These are phyloP conservation scores for Cordyceps militaris DNA, from an alignment of 2,329 filamentous ascomycete genomes.

Conservation along the genomic window DNA sequence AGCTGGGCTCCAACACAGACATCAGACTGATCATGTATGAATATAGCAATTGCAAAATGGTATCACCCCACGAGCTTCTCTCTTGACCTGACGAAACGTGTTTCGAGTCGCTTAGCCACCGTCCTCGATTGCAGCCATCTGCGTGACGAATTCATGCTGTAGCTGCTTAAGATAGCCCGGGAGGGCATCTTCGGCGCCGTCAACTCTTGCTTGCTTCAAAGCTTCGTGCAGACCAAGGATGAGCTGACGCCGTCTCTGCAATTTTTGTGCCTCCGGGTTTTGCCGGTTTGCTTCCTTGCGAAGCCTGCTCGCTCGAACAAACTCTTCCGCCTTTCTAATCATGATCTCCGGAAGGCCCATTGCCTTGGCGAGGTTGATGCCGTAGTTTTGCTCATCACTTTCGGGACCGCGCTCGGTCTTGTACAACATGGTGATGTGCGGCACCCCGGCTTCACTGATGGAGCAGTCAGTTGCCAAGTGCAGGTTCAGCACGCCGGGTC, in stretches of 20 bases:
- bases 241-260: slow-evolving; percentile 62
- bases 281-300: slow-evolving; percentile 52
- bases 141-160: slow-evolving; percentile 13
- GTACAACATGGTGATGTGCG: slow-evolving; percentile 80
- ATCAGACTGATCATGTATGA: background rate
- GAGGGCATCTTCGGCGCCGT: slow-evolving; percentile 55
- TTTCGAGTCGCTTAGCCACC: background rate
- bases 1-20: background rate
- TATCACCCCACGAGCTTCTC: background rate
- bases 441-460: slow-evolving; percentile 38
- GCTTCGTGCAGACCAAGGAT: slow-evolving; percentile 67
- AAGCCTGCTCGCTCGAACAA: slow-evolving; percentile 55
- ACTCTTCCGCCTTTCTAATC: slow-evolving; percentile 58
- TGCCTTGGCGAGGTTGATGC: slow-evolving; percentile 70
- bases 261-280: slow-evolving; percentile 48
- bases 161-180: slow-evolving; percentile 56
- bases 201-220: slow-evolving; percentile 59
- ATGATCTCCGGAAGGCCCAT: slow-evolving; percentile 64
- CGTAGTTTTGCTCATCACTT: slow-evolving; percentile 64
- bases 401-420: slow-evolving; percentile 67
- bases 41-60: background rate
- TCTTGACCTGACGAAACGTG: background rate
- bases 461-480: slow-evolving; percentile 68
- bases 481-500: slow-evolving; percentile 72
- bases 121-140: slow-evolving; percentile 11